Conservation (phyloP, 1,284 basidiomycete genomes). For the Ceratobasidium sp. region DNA sequence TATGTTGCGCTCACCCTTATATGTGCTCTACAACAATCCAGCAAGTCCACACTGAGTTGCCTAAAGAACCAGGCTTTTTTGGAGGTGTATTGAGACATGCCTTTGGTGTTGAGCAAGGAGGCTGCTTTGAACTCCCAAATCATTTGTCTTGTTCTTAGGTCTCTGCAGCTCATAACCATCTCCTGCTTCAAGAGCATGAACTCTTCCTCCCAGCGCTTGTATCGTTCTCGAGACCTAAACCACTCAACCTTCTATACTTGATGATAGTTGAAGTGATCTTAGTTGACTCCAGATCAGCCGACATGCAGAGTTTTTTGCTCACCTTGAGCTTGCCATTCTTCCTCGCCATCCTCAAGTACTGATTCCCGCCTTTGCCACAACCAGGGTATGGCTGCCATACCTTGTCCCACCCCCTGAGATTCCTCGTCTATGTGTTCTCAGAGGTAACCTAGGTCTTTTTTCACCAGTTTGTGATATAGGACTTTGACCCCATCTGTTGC, state of each 20-base stretch:
- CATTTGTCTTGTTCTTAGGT: not conserved
- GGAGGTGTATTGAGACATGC: not conserved
- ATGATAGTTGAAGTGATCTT: no score
- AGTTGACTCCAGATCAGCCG: no score
- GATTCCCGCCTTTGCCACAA: not conserved
- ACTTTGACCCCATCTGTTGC: not conserved
- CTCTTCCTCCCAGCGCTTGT: constrained; percentile 19
- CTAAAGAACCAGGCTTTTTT: not conserved
- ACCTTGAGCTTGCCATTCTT: not conserved
- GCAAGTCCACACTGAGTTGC: not conserved
- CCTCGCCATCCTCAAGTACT: not conserved
- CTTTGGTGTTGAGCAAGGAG: not conserved
- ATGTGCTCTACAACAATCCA: not conserved
- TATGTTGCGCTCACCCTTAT: not conserved
- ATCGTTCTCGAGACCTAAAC: constrained; percentile 20
- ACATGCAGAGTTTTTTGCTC: no score
- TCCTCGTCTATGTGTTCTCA: not conserved
- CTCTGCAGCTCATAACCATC: constrained; percentile 4
- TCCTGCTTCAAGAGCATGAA: constrained; percentile 13
- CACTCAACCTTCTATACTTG: constrained; percentile 22
- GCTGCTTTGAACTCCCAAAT: constrained; percentile 4
- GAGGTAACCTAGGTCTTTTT: not conserved
- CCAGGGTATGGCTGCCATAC: not conserved
- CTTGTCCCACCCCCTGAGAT: not conserved
- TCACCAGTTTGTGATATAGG: not conserved